Evolutionary conservation across 192 early-diverging fungal genomes (phyloP).

Genomic region (Pilobolus umbonatus): DNA sequence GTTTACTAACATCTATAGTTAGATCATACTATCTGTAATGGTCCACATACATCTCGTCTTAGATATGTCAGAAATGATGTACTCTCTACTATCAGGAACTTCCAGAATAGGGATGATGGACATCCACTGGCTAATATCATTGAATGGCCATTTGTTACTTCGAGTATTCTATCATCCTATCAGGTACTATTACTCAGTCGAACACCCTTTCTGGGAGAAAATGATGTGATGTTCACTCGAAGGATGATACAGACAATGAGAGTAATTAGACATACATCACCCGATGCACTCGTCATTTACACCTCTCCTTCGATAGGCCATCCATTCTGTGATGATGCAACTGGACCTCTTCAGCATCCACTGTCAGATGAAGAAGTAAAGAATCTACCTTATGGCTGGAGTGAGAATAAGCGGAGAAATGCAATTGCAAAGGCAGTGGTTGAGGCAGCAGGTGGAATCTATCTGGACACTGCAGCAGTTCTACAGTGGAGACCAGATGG

Average conservation of each 20-base stretch:
- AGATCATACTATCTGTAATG: slow-evolving; percentile 35
- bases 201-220: slow-evolving; percentile 30
- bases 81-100: slow-evolving; percentile 22
- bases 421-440: slow-evolving; percentile 44
- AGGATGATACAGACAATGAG: slow-evolving; percentile 29
- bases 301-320: slow-evolving; percentile 42
- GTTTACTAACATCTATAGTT: not conserved
- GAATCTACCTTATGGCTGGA: slow-evolving; percentile 30
- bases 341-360: slow-evolving; percentile 29
- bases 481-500: slow-evolving; percentile 43
- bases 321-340: slow-evolving; percentile 39
- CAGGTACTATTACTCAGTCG: slow-evolving; percentile 44
- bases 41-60: slow-evolving; percentile 13
- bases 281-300: slow-evolving; percentile 43
- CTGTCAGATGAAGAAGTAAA: slow-evolving; percentile 32
- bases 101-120: slow-evolving; percentile 7
- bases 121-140: slow-evolving; percentile 36
- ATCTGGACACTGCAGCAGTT: slow-evolving; percentile 42
- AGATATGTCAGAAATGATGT: slow-evolving; percentile 47
- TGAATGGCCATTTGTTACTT: slow-evolving; percentile 39
- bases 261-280: slow-evolving; percentile 29
- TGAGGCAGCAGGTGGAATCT: slow-evolving; percentile 48
- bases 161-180: slow-evolving; percentile 22
- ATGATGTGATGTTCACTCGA: slow-evolving; percentile 35
- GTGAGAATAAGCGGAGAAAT: slow-evolving; percentile 42